phyloP scores from a whole-genome alignment of 768 basidiomycete genomes.

The Strobilomyces echinocephalus region DNA sequence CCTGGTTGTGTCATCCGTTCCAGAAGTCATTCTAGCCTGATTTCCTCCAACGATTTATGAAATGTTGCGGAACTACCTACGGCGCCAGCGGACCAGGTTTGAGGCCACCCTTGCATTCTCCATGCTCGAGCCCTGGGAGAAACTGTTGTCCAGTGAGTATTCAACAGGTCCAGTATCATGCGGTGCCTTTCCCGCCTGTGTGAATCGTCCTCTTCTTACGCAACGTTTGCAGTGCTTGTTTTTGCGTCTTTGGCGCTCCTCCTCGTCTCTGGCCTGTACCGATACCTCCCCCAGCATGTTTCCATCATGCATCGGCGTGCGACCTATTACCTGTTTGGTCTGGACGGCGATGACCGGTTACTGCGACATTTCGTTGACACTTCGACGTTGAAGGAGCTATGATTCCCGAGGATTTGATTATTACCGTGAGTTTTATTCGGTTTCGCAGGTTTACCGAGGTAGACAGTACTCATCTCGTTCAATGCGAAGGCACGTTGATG shows the following conservation, averaged over 20 bases:
- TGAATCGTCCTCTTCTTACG: slow-evolving; percentile 4
- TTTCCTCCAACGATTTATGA: slow-evolving; percentile 12
- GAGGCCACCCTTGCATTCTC: slow-evolving; percentile 57
- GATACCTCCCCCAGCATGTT: slow-evolving; percentile 60
- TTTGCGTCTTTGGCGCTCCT: slow-evolving; percentile 39
- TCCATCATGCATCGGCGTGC: slow-evolving; percentile 50
- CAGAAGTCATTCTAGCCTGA: neutral
- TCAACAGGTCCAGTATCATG: neutral
- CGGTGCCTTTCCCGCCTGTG: neutral
- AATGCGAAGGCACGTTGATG: neutral
- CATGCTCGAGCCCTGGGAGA: slow-evolving; percentile 72
- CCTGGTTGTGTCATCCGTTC: neutral
- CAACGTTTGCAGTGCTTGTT: slow-evolving; percentile 36
- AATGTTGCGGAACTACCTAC: slow-evolving; percentile 29
- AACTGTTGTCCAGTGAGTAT: slow-evolving; percentile 49
- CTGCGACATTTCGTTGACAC: slow-evolving; percentile 28
- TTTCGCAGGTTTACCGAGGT: neutral
- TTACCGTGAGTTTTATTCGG: slow-evolving; percentile 12
- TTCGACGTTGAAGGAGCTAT: slow-evolving; percentile 29
- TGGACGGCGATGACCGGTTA: slow-evolving; percentile 38
- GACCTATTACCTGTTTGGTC: slow-evolving; percentile 61
- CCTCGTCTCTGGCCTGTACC: slow-evolving; percentile 46
- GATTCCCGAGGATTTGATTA: slow-evolving; percentile 13
- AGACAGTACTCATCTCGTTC: slow-evolving; percentile 5
- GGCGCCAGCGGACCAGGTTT: slow-evolving; percentile 31